Evolutionary conservation across 768 basidiomycete genomes (phyloP).

Genomic region (Boletus rubropictus): DNA sequence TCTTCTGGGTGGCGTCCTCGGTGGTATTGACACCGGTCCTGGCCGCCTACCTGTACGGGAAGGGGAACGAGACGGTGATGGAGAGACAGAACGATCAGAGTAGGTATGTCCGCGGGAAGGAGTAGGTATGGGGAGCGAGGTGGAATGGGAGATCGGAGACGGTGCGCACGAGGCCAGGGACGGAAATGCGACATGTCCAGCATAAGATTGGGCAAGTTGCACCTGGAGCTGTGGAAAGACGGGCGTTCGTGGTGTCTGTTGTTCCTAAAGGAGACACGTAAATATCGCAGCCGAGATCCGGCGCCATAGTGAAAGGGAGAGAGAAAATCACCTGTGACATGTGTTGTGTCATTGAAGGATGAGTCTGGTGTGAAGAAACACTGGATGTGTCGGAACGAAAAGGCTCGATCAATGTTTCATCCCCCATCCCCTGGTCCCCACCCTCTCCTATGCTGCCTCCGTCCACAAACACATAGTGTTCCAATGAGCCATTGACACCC

Average conservation of each 20-base stretch:
- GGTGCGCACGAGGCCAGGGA: slow-evolving; percentile 10
- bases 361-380: slow-evolving; percentile 17
- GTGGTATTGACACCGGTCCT: slow-evolving; percentile 11
- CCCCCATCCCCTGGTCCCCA: slow-evolving; percentile 8
- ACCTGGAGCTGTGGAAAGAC: slow-evolving; percentile 24
- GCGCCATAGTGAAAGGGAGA: neutral
- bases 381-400: slow-evolving; percentile 21
- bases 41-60: neutral
- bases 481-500: slow-evolving; percentile 6
- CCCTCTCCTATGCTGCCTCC: slow-evolving; percentile 9
- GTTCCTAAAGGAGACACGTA: slow-evolving; percentile 5
- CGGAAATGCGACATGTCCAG: slow-evolving; percentile 5
- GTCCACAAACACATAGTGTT: slow-evolving; percentile 26
- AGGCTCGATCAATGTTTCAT: slow-evolving; percentile 19
- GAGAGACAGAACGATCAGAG: slow-evolving; percentile 8
- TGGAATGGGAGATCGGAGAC: slow-evolving; percentile 24
- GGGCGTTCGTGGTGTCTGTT: slow-evolving; percentile 15
- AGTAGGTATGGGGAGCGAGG: slow-evolving; percentile 17
- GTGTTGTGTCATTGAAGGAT: slow-evolving; percentile 6
- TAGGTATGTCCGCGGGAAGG: slow-evolving; percentile 5
- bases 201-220: slow-evolving; percentile 18
- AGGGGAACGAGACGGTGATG: slow-evolving; percentile 8
- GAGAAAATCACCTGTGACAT: slow-evolving; percentile 13
- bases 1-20: slow-evolving; percentile 35
- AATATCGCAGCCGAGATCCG: neutral